Evolutionary conservation across 805 yeast genomes (phyloP).

Genomic region (Metschnikowia proteae): DNA sequence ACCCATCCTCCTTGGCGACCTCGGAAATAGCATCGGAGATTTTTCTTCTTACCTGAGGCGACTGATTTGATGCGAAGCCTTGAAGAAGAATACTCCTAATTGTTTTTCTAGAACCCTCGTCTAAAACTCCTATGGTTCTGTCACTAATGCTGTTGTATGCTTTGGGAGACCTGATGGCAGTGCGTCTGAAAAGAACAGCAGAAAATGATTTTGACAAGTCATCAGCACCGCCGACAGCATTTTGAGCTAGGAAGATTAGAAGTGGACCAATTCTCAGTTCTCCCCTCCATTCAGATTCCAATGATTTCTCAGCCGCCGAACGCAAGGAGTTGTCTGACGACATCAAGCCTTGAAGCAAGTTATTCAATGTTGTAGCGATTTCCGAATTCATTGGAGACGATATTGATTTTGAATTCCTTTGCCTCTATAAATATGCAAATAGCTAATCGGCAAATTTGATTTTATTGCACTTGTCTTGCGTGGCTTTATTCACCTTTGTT

Average conservation of each 20-base stretch:
- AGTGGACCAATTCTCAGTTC: slow-evolving; percentile 64
- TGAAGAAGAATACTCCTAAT: slow-evolving; percentile 63
- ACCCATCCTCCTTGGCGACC: slow-evolving; percentile 67
- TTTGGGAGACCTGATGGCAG: slow-evolving; percentile 77
- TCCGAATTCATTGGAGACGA: slow-evolving; percentile 8
- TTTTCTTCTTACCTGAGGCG: slow-evolving; percentile 83
- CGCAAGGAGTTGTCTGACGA: slow-evolving; percentile 77
- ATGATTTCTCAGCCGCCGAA: slow-evolving; percentile 68
- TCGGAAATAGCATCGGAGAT: slow-evolving; percentile 93
- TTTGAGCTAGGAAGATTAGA: slow-evolving; percentile 76
- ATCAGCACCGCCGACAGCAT: slow-evolving; percentile 60
- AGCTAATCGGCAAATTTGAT: neutral
- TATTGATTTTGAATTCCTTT: neutral
- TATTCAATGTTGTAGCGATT: slow-evolving; percentile 11
- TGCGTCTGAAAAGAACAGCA: slow-evolving; percentile 85
- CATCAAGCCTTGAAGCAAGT: slow-evolving; percentile 48
- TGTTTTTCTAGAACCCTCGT: slow-evolving; percentile 54
- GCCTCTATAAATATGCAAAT: neutral
- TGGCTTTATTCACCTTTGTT: slow-evolving; percentile 1
- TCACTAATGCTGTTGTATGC: slow-evolving; percentile 62
- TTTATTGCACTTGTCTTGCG: neutral
- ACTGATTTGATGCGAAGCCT: slow-evolving; percentile 68
- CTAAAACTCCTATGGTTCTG: slow-evolving; percentile 70
- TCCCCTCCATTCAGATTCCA: slow-evolving; percentile 75
- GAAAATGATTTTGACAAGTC: slow-evolving; percentile 55